Evolutionary conservation across 2,329 filamentous ascomycete species (phyloP).

Genomic region (Fusarium nanum): DNA sequence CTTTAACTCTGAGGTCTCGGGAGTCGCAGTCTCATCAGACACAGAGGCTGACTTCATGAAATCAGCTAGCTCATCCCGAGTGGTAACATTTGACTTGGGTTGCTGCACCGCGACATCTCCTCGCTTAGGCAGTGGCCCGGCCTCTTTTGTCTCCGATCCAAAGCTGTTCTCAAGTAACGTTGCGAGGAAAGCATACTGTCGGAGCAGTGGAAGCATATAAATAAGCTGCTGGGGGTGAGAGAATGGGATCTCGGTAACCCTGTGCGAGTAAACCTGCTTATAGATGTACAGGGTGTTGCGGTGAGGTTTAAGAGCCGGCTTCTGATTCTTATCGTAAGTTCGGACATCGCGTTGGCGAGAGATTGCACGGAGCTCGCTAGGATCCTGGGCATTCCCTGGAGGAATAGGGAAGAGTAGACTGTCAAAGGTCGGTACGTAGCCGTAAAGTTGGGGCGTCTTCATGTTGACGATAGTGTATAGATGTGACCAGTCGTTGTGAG

Average conservation of each 20-base stretch:
- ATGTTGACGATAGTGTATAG: constrained; percentile 69
- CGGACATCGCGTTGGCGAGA: constrained; percentile 60
- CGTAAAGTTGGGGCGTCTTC: constrained; percentile 52
- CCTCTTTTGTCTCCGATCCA: constrained; percentile 50
- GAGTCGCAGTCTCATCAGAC: background rate
- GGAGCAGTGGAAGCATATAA: constrained; percentile 76
- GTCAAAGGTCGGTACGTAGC: constrained; percentile 65
- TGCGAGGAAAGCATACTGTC: constrained; percentile 80
- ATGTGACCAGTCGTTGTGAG: constrained; percentile 71
- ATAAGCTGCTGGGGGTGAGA: constrained; percentile 82
- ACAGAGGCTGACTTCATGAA: constrained; percentile 46
- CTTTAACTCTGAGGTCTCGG: constrained; percentile 42
- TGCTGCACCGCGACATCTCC: background rate
- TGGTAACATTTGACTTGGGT: constrained; percentile 42
- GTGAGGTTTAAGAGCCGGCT: constrained; percentile 55
- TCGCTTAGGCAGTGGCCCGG: constrained; percentile 17
- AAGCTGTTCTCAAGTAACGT: constrained; percentile 73
- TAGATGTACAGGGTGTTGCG: constrained; percentile 75
- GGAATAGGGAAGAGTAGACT: constrained; percentile 66
- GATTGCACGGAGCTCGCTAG: constrained; percentile 69
- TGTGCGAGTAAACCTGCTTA: constrained; percentile 77
- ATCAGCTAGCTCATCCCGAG: constrained; percentile 49
- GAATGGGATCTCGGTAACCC: constrained; percentile 76
- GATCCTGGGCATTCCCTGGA: constrained; percentile 62
- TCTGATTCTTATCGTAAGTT: constrained; percentile 52